phyloP scores from a whole-genome alignment of 345 rosid species.

The Angophora floribunda region DNA sequence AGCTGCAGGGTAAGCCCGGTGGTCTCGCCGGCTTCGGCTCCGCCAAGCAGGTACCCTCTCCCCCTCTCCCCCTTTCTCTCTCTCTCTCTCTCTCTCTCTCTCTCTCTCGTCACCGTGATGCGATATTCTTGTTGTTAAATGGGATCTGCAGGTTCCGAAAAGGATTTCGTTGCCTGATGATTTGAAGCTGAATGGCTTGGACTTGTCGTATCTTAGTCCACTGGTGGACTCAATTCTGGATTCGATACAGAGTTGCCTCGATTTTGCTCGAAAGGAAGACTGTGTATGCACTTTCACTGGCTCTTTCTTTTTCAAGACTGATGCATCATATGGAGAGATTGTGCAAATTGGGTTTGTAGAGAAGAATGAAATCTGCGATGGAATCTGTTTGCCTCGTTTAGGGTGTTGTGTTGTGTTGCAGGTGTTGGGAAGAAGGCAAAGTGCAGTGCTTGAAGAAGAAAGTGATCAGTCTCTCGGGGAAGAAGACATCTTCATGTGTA shows the following conservation, averaged over 20 bases:
- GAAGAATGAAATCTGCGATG: neutral
- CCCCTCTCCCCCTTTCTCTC: neutral
- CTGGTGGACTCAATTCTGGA: constrained; percentile 24
- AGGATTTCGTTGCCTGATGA: constrained; percentile 9
- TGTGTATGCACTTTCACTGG: neutral
- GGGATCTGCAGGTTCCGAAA: constrained; percentile 27
- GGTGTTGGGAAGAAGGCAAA: neutral
- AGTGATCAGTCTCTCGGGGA: neutral
- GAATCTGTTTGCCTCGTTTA: neutral
- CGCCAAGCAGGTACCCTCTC: constrained; percentile 23
- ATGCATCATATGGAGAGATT: neutral
- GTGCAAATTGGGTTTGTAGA: neutral
- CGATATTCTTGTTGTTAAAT: neutral
- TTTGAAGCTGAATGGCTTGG: constrained; percentile 10
- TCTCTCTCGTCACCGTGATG: neutral
- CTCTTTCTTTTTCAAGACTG: neutral
- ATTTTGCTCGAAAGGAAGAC: constrained; percentile 12
- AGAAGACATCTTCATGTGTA: constrained; percentile 12
- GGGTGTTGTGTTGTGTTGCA: neutral
- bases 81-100: neutral
- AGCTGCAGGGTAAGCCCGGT: constrained; percentile 28
- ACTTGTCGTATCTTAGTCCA: constrained; percentile 5
- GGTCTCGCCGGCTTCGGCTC: constrained; percentile 41
- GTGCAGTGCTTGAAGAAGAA: constrained; percentile 1
- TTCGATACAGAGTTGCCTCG: constrained; percentile 12